phyloP scores from a whole-genome alignment of 169 alveolate genomes.

The Plasmodium billcollinsi region DNA sequence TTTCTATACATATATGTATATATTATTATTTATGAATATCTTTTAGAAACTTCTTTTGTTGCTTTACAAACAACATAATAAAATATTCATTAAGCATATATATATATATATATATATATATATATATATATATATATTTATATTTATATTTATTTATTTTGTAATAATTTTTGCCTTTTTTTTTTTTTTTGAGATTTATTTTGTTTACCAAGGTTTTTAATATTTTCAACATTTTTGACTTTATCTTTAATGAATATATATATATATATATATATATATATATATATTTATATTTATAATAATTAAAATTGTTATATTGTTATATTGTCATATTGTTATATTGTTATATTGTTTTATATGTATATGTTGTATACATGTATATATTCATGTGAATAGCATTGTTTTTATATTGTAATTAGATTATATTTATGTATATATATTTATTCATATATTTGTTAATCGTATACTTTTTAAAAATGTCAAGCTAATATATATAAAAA shows the following conservation, averaged over 20 bases:
- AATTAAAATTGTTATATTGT: conserved; percentile 28
- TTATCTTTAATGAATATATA: conserved; percentile 19
- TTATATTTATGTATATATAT: conserved; percentile 18
- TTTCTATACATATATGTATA: conserved; percentile 14
- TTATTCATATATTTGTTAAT: neutral
- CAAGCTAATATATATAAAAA: neutral
- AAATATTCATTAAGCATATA: neutral
- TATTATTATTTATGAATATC: neutral
- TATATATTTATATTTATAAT: neutral
- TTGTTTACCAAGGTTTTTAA: conserved; percentile 31
- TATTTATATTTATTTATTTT: neutral
- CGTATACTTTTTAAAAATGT: conserved; percentile 10
- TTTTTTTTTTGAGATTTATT: conserved; percentile 42
- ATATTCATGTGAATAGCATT: conserved; percentile 18
- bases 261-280: neutral
- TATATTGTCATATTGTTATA: too few relatives aligned
- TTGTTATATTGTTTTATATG: conserved; percentile 23
- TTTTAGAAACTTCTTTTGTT: conserved; percentile 14
- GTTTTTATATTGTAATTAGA: conserved; percentile 39
- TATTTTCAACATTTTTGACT: conserved; percentile 18
- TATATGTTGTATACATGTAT: conserved; percentile 17
- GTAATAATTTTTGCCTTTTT: neutral
- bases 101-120: too few relatives aligned
- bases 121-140: too few relatives aligned
- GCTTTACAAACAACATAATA: conserved; percentile 16